A percentile compares a stretch with the other conserved stretches of the same genome.
phyloP scores from a whole-genome alignment of 2,329 filamentous ascomycete genomes.

The Aspergillus niger region DNA sequence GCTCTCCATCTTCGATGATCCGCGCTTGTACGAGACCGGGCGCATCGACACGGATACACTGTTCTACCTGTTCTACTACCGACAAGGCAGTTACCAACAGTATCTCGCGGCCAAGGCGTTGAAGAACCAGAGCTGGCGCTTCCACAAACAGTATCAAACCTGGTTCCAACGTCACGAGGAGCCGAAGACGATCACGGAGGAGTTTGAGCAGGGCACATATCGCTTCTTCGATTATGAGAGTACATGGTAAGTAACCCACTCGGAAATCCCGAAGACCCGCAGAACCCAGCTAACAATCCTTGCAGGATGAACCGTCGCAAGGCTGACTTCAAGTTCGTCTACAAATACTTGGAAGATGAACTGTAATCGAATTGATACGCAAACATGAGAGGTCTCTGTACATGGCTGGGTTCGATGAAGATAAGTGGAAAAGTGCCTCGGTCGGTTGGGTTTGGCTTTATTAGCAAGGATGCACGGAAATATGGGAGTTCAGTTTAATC shows the following conservation, averaged over 20 bases:
- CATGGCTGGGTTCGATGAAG: constrained; percentile 7
- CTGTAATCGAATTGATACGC: constrained; percentile 52
- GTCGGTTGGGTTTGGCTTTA: constrained; percentile 4
- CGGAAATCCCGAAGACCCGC: background rate
- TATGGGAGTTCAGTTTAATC: constrained; percentile 4
- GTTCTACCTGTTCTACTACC: constrained; percentile 99
- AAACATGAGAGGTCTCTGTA: constrained; percentile 6
- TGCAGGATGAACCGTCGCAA: constrained; percentile 96
- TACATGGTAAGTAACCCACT: constrained; percentile 70
- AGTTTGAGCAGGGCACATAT: constrained; percentile 98
- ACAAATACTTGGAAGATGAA: constrained; percentile 97
- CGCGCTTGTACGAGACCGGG: constrained; percentile 71
- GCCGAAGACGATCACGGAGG: constrained; percentile 97
- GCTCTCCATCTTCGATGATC: constrained; percentile 88
- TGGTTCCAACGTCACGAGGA: constrained; percentile 99
- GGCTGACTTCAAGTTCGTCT: constrained; percentile 96
- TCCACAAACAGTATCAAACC: constrained; percentile 99
- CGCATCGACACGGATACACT: constrained; percentile 93
- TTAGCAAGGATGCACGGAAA: constrained; percentile 4
- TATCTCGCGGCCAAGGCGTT: constrained; percentile 94
- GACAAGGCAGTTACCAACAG: constrained; percentile 93
- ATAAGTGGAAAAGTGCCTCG: constrained; percentile 5
- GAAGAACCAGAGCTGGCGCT: constrained; percentile 97
- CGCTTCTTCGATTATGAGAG: constrained; percentile 99
- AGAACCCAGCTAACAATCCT: constrained; percentile 16